phyloP scores from a whole-genome alignment of 805 yeast species.

The Candida qinlingensis region DNA sequence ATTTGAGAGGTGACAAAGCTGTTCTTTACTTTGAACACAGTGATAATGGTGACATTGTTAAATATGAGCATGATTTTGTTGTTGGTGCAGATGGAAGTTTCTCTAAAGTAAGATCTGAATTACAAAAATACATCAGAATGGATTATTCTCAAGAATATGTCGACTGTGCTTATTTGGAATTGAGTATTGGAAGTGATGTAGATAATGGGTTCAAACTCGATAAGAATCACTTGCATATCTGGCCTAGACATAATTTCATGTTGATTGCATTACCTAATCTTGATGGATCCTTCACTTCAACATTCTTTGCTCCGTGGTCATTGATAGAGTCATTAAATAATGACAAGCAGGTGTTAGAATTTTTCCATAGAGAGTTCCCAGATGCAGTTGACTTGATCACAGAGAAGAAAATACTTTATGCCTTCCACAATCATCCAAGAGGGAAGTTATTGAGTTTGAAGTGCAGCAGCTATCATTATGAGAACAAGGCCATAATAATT shows the following conservation, averaged over 20 bases:
- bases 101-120: conserved; percentile 63
- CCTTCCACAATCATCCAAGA: conserved; percentile 57
- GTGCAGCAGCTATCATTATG: conserved; percentile 63
- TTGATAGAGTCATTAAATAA: conserved; percentile 49
- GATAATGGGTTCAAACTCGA: conserved; percentile 33
- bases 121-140: conserved; percentile 66
- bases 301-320: conserved; percentile 80
- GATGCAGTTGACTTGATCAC: conserved; percentile 75
- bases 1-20: conserved; percentile 25
- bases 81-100: conserved; percentile 87
- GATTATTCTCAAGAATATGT: conserved; percentile 71
- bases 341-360: conserved; percentile 40
- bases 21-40: conserved; percentile 21
- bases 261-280: conserved; percentile 81
- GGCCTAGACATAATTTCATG: conserved; percentile 89
- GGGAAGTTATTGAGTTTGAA: conserved; percentile 74
- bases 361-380: conserved; percentile 59
- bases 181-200: conserved; percentile 57
- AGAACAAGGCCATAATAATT: conserved; percentile 58
- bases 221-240: conserved; percentile 80
- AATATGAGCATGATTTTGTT: conserved; percentile 44
- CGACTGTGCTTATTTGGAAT: conserved; percentile 78
- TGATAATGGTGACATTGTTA: conserved; percentile 9
- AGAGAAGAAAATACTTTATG: conserved; percentile 40
- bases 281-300: conserved; percentile 85